A percentile compares a stretch with the other conserved stretches of the same genome.
Evolutionary conservation across 306 rosid species (phyloP).

Genomic region (Potentilla sterilis): DNA sequence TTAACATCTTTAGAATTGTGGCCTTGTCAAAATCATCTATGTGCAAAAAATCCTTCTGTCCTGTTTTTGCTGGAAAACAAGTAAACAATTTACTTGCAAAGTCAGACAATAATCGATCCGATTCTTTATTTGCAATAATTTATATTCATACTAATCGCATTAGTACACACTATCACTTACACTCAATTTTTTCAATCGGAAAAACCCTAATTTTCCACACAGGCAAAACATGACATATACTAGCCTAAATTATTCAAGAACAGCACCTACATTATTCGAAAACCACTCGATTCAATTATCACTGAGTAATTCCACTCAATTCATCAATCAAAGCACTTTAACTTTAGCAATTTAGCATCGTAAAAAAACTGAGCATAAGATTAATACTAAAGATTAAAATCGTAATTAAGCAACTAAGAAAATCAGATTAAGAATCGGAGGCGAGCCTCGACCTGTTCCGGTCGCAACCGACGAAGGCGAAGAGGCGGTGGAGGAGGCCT

Average conservation of each 20-base stretch:
- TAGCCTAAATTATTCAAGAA: background rate
- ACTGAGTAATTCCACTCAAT: background rate
- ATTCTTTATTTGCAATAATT: background rate
- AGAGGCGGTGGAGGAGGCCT: slow-evolving; percentile 34
- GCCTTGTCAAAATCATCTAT: slow-evolving; percentile 73
- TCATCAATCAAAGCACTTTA: background rate
- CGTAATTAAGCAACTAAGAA: background rate
- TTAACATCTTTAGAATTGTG: slow-evolving; percentile 72
- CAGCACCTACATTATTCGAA: background rate
- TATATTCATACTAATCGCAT: background rate
- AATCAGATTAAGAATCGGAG: background rate
- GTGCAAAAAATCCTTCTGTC: slow-evolving; percentile 74
- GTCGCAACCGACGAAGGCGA: slow-evolving; percentile 33
- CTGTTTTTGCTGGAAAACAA: slow-evolving; percentile 43
- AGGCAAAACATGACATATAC: background rate
- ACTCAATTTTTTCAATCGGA: background rate
- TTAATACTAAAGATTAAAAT: background rate
- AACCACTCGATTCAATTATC: background rate
- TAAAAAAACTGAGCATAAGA: slow-evolving; percentile 4
- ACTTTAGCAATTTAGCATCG: background rate
- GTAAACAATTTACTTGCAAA: background rate
- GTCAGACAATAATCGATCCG: background rate
- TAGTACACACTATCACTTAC: background rate
- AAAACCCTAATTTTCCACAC: slow-evolving; percentile 14
- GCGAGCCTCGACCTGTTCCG: slow-evolving; percentile 28